Evolutionary conservation across 2,329 filamentous ascomycete species (phyloP), one percentile per base, ranked within the genome.

Genomic region (Diplocarpon mali): DNA sequence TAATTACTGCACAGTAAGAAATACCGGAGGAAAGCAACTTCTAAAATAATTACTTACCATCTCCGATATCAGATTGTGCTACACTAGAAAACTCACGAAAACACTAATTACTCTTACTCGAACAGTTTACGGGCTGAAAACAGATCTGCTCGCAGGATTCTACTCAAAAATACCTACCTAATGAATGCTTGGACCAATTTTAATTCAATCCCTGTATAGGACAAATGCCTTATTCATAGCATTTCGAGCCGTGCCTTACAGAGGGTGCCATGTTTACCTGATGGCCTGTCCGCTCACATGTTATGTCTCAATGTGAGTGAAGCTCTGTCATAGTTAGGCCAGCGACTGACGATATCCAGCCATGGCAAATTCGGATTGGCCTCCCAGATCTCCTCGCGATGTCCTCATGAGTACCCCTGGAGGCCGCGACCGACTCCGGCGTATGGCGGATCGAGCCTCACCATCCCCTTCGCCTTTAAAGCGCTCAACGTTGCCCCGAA

Each of bases 391-490:
- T 44, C 79, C 79, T 35, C 75, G 75, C 61, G 78, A 83, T 59
- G 78, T 69, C 41, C 69, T 83, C 15, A 59, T 79, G 31, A 72
- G 74, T 60, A 80, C 89, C 3, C 90, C 90, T 1, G 78, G 81
- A 53, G 90, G 88, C 42, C 82, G 88, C 57, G 78, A 82, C 61
- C 81, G 79, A 61, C 78, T 86, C 58, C 75, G 82, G 61, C 76
- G 80, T 48, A 70, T 83, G 56, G 74, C 78, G 53, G 75, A 80
- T 52, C 76, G 76, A 54, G 72, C 71, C 31, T 81, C 84, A 20
- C 80, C 81, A 1, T 82, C 81, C 1, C 77, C 79, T 0, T 85
- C 83, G 1, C 80, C 83, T 0, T 66, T 71, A 31, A 79, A 73
- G 60, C 67, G 68, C 46, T 45, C 48, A 9, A 13, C 53, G 15